Evolutionary conservation across 1,284 basidiomycete genomes (phyloP).

Genomic region (Vanrija sp.): DNA sequence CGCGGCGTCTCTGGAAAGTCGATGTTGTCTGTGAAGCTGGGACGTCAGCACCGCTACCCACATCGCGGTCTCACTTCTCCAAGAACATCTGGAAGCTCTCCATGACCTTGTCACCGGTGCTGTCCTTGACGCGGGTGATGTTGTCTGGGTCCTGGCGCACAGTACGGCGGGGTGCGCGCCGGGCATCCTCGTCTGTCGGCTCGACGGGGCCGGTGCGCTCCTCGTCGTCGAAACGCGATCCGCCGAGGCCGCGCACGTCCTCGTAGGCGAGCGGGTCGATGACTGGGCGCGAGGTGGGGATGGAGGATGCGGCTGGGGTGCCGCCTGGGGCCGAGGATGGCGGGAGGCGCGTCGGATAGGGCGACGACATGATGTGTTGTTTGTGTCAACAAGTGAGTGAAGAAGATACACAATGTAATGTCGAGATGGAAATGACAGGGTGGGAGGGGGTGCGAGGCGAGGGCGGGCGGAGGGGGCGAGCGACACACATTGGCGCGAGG

Average conservation of each 20-base stretch:
- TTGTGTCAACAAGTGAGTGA: background rate
- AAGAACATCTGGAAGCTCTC: conserved; percentile 88
- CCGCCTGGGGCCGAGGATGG: conserved; percentile 32
- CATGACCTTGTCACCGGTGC: conserved; percentile 86
- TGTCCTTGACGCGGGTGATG: conserved; percentile 81
- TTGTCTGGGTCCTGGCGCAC: conserved; percentile 53
- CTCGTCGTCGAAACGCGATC: conserved; percentile 18
- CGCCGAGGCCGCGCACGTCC: conserved; percentile 41
- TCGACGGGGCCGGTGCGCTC: conserved; percentile 12
- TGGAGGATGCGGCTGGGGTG: conserved; percentile 27
- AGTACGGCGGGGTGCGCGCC: background rate
- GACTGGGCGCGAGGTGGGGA: conserved; percentile 26
- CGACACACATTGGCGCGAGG: too few species aligned
- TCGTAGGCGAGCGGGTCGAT: conserved; percentile 41
- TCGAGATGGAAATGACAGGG: background rate
- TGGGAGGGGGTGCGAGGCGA: background rate
- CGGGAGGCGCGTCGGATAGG: conserved; percentile 25
- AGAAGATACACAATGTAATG: background rate
- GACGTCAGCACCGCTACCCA: conserved; percentile 5
- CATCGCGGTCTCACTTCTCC: conserved; percentile 63
- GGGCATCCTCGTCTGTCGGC: background rate
- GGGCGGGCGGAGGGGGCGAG: too few species aligned
- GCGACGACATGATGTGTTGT: conserved; percentile 34
- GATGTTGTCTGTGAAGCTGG: conserved; percentile 76
- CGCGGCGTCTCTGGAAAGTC: conserved; percentile 68